Evolutionary conservation across 768 basidiomycete genomes (phyloP).

Genomic region (Tylopilus balloui): DNA sequence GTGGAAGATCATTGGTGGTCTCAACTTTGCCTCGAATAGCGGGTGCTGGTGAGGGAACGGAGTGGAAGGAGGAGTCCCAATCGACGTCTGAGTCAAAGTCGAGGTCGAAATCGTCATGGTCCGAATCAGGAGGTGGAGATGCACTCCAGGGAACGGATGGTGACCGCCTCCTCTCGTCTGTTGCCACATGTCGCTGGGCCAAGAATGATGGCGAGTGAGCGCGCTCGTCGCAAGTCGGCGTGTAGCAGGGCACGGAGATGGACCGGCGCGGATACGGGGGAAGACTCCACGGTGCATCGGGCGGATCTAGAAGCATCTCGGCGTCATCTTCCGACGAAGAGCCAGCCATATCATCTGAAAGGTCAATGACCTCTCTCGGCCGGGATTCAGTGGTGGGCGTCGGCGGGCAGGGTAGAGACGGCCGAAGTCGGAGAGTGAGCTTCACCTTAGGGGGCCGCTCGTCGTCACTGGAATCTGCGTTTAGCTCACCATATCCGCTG

Average conservation of each 20-base stretch:
- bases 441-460: slow-evolving; percentile 59
- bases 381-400: slow-evolving; percentile 9
- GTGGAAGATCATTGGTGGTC: slow-evolving; percentile 25
- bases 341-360: slow-evolving; percentile 35
- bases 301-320: slow-evolving; percentile 18
- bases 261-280: slow-evolving; percentile 56
- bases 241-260: slow-evolving; percentile 54
- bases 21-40: slow-evolving; percentile 19
- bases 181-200: slow-evolving; percentile 18
- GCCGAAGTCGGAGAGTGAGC: slow-evolving; percentile 60
- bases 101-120: slow-evolving; percentile 40
- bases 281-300: slow-evolving; percentile 44
- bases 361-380: slow-evolving; percentile 35
- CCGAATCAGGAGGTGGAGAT: slow-evolving; percentile 70
- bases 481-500: slow-evolving; percentile 25
- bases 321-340: slow-evolving; percentile 39
- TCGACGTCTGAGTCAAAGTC: slow-evolving; percentile 56
- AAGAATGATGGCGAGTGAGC: slow-evolving; percentile 29
- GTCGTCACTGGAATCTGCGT: slow-evolving; percentile 28
- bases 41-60: slow-evolving; percentile 20
- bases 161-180: slow-evolving; percentile 43
- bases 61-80: slow-evolving; percentile 51
- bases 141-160: slow-evolving; percentile 56
- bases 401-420: slow-evolving; percentile 27
- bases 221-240: slow-evolving; percentile 40